Conservation (phyloP, 1,284 basidiomycete genomes). For the Pyrrhoderma noxium region DNA sequence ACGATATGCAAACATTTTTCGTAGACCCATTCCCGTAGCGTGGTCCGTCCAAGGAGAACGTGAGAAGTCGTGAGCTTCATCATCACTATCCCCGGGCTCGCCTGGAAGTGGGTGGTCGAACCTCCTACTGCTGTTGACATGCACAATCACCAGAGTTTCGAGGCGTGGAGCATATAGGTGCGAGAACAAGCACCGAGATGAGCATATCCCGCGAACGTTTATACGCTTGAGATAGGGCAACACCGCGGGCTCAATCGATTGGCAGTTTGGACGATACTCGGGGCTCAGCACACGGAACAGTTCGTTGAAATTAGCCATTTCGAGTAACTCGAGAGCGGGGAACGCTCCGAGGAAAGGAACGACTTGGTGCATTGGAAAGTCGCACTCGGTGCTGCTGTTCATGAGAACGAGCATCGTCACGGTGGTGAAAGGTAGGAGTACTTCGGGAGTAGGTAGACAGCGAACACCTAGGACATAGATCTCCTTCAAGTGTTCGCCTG, state of each 20-base stretch:
- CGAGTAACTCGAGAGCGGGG: slow-evolving; percentile 50
- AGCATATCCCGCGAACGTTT: slow-evolving; percentile 49
- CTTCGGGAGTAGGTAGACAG: slow-evolving; percentile 3
- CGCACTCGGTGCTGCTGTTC: slow-evolving; percentile 26
- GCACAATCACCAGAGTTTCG: slow-evolving; percentile 49
- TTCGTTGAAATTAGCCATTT: slow-evolving; percentile 44
- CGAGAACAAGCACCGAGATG: slow-evolving; percentile 55
- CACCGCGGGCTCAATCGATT: slow-evolving; percentile 25
- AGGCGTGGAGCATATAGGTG: slow-evolving; percentile 51
- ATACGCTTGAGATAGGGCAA: slow-evolving; percentile 50
- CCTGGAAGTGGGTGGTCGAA: slow-evolving; percentile 33
- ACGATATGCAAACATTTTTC: slow-evolving; percentile 41
- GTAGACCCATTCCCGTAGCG: slow-evolving; percentile 71
- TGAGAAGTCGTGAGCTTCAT: slow-evolving; percentile 63
- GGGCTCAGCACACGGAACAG: slow-evolving; percentile 28
- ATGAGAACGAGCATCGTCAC: slow-evolving; percentile 20
- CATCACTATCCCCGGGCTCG: slow-evolving; percentile 61
- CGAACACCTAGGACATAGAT: slow-evolving; percentile 13
- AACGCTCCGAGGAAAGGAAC: slow-evolving; percentile 51
- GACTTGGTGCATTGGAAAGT: slow-evolving; percentile 30
- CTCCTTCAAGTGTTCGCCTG: slow-evolving; percentile 5
- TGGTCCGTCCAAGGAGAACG: slow-evolving; percentile 69
- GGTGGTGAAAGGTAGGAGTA: slow-evolving; percentile 29
- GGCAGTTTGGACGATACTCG: slow-evolving; percentile 21
- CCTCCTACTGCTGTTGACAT: slow-evolving; percentile 50